Evolutionary conservation across 75 land plant genomes (phyloP).

Genomic region (Pinus taeda): DNA sequence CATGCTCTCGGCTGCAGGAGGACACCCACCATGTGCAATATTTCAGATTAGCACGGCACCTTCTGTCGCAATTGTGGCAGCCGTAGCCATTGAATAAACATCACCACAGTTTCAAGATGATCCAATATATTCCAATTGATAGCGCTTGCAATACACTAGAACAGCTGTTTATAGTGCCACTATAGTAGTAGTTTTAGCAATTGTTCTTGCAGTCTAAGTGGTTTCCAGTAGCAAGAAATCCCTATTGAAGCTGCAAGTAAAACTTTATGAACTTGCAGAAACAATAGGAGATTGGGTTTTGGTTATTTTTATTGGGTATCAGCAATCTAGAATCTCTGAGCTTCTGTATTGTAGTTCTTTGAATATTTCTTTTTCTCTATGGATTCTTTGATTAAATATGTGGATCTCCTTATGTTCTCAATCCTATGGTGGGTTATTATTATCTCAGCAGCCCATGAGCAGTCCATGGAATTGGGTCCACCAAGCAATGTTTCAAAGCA

Average conservation of each 20-base stretch:
- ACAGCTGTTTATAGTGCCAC: not conserved
- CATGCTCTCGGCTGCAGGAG: no score
- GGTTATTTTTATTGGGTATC: not conserved
- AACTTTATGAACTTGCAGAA: not conserved
- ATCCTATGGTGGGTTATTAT: not conserved
- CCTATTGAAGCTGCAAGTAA: not conserved
- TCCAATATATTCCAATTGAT: not conserved
- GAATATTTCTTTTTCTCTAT: not conserved
- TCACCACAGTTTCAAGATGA: not conserved
- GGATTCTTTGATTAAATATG: not conserved
- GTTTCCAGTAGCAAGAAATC: not conserved
- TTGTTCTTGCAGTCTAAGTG: not conserved
- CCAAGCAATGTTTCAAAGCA: constrained; percentile 21
- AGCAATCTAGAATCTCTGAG: not conserved
- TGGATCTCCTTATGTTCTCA: not conserved
- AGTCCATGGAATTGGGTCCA: constrained; percentile 10
- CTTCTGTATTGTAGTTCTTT: not conserved
- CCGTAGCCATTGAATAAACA: not conserved
- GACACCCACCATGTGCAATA: not conserved
- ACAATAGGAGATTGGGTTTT: not conserved
- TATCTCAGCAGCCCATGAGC: not conserved
- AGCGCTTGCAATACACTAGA: not conserved
- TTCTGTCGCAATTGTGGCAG: not conserved
- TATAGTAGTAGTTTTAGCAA: not conserved
- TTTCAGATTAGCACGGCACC: not conserved